A percentile compares a stretch with the other conserved stretches of the same genome.
These are phyloP conservation scores for Apiosordaria backusii DNA, from an alignment of 495 filamentous ascomycete genomes.

Conservation along the genomic window DNA sequence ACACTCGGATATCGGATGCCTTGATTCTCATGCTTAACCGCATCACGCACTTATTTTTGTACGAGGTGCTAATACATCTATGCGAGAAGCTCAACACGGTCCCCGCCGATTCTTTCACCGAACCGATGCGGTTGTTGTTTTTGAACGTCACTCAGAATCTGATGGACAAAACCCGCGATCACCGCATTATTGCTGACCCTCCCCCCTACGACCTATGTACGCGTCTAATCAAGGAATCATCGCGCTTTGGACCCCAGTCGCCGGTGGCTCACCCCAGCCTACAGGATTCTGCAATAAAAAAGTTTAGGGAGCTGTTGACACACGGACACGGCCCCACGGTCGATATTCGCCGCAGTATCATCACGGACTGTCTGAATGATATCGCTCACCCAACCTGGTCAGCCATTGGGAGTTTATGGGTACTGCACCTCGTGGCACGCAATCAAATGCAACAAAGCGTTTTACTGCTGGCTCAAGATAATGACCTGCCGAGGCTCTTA, in stretches of 20 bases:
- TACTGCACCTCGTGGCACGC: constrained; percentile 58
- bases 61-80: constrained; percentile 61
- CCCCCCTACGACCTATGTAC: constrained; percentile 57
- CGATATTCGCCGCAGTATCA: constrained; percentile 39
- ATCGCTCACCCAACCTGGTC: constrained; percentile 42
- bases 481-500: constrained; percentile 44
- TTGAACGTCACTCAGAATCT: constrained; percentile 38
- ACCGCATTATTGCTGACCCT: constrained; percentile 10
- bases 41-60: constrained; percentile 58
- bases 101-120: constrained; percentile 55
- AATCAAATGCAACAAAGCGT: constrained; percentile 32
- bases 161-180: constrained; percentile 21
- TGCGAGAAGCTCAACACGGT: constrained; percentile 68
- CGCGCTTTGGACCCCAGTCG: constrained; percentile 38
- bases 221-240: constrained; percentile 65
- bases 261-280: constrained; percentile 43
- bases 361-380: constrained; percentile 44
- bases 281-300: constrained; percentile 57
- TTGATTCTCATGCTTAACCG: constrained; percentile 69
- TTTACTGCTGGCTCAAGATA: constrained; percentile 36
- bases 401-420: constrained; percentile 65
- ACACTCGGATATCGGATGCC: constrained; percentile 78
- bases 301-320: constrained; percentile 50
- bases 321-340: constrained; percentile 31
- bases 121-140: constrained; percentile 54